phyloP scores from a whole-genome alignment of 2,329 filamentous ascomycete species.

The Stagonosporopsis rhizophila region DNA sequence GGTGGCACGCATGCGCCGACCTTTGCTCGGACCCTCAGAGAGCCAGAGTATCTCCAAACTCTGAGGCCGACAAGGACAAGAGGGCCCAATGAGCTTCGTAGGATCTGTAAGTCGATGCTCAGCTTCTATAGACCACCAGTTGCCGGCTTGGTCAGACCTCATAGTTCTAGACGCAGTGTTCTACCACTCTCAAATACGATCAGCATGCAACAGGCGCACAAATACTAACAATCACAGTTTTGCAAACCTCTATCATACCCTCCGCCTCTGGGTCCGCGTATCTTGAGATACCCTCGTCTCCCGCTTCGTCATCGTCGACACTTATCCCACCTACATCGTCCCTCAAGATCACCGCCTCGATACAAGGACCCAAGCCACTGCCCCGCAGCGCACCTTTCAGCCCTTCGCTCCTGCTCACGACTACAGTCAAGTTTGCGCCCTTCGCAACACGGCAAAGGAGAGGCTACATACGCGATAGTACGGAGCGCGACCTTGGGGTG shows the following conservation, averaged over 20 bases:
- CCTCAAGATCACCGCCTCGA: slow-evolving; percentile 89
- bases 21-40: slow-evolving; percentile 63
- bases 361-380: slow-evolving; percentile 90
- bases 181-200: too few species aligned
- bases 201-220: not conserved
- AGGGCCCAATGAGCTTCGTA: slow-evolving; percentile 75
- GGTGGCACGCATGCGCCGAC: slow-evolving; percentile 78
- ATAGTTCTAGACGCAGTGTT: not conserved
- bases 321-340: slow-evolving; percentile 67
- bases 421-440: slow-evolving; percentile 94
- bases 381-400: slow-evolving; percentile 91
- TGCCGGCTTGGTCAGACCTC: not conserved
- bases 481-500: slow-evolving; percentile 86
- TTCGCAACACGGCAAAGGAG: slow-evolving; percentile 85
- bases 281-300: slow-evolving; percentile 66
- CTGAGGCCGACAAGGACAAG: slow-evolving; percentile 64
- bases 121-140: not conserved
- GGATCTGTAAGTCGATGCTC: slow-evolving; percentile 73
- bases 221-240: slow-evolving; percentile 61
- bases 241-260: slow-evolving; percentile 90
- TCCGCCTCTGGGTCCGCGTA: slow-evolving; percentile 95
- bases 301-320: slow-evolving; percentile 48
- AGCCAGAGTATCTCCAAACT: slow-evolving; percentile 55
- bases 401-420: slow-evolving; percentile 87
- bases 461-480: slow-evolving; percentile 84